These are phyloP conservation scores for Colletotrichum camelliae DNA, from an alignment of 2,329 filamentous ascomycete genomes.

Conservation along the genomic window DNA sequence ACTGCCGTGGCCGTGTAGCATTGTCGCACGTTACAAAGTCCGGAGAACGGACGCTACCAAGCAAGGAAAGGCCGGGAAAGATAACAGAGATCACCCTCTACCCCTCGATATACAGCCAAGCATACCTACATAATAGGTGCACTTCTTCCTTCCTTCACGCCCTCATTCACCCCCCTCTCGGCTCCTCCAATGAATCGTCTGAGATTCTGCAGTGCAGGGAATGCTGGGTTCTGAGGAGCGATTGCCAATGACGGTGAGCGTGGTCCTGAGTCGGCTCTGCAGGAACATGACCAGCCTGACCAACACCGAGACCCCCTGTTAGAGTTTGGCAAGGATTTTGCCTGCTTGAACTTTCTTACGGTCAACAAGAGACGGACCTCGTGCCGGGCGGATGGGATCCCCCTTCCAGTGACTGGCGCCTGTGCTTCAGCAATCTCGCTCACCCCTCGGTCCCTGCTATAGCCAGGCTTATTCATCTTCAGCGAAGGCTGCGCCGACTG, in stretches of 20 bases:
- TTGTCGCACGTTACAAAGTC: background rate
- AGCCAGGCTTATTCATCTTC: background rate
- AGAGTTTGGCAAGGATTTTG: background rate
- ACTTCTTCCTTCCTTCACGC: background rate
- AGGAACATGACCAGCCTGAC: background rate
- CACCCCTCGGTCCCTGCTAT: background rate
- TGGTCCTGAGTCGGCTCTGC: slow-evolving; percentile 3
- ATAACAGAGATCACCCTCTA: background rate
- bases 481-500: background rate
- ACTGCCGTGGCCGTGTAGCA: background rate
- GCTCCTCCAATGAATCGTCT: slow-evolving; percentile 7
- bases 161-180: background rate
- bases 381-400: background rate
- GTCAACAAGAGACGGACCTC: background rate
- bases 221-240: background rate
- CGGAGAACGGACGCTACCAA: background rate
- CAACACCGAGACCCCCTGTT: background rate
- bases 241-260: background rate
- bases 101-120: background rate
- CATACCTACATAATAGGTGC: background rate
- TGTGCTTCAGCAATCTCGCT: background rate
- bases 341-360: background rate
- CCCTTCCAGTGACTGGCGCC: background rate
- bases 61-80: background rate
- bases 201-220: background rate